Percentiles rank a stretch among this genome's conserved stretches.
These are phyloP conservation scores for Salvia miltiorrhiza DNA, from an alignment of 257 asterid species.

Conservation along the genomic window DNA sequence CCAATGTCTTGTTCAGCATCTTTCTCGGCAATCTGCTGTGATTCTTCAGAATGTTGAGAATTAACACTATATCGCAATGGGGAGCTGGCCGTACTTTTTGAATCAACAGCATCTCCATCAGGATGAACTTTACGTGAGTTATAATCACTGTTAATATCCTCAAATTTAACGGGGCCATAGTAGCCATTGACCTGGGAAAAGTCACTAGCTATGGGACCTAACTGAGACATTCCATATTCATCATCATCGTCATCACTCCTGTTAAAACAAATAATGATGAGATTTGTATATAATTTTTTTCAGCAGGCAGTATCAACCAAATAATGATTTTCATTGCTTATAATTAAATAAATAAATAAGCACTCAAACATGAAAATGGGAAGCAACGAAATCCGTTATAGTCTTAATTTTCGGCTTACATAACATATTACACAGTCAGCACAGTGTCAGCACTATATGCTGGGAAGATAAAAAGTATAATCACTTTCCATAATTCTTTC, in stretches of 20 bases:
- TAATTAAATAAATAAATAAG: not conserved
- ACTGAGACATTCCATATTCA: constrained; percentile 49
- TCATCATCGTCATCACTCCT: constrained; percentile 85
- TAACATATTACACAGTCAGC: no score
- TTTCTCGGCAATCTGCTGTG: constrained; percentile 43
- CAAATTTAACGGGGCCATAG: constrained; percentile 47
- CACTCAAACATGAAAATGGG: no score
- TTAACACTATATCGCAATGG: constrained; percentile 38
- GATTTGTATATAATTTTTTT: not conserved
- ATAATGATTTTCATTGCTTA: not conserved
- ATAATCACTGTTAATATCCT: constrained; percentile 48
- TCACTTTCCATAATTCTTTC: no score
- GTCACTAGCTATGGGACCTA: constrained; percentile 42
- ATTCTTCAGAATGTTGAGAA: constrained; percentile 52
- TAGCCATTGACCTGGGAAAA: constrained; percentile 55
- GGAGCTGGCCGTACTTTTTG: constrained; percentile 43
- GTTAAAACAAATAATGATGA: constrained; percentile 20
- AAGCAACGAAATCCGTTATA: no score
- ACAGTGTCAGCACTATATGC: no score
- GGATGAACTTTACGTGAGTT: constrained; percentile 57
- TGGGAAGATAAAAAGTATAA: no score
- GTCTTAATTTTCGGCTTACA: not conserved
- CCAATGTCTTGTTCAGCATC: constrained; percentile 45
- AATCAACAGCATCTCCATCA: constrained; percentile 52
- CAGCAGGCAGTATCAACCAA: not conserved